phyloP scores from a whole-genome alignment of 2,329 filamentous ascomycete genomes.

The Chaetomiaceae sp. region DNA sequence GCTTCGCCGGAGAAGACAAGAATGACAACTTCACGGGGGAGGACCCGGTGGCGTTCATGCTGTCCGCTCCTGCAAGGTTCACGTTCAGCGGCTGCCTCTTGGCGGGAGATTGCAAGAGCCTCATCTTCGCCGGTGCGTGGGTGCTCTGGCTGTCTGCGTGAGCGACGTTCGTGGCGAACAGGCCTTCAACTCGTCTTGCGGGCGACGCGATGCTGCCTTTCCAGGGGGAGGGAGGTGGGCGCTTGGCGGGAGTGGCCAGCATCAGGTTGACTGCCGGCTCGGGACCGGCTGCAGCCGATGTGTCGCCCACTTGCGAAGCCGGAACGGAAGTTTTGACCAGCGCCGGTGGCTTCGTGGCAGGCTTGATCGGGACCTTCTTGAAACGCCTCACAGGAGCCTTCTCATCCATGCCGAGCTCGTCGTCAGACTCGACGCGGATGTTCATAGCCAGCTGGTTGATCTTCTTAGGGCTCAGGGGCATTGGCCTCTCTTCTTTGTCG shows the following conservation, averaged over 20 bases:
- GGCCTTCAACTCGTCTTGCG: conserved; percentile 46
- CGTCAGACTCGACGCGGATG: conserved; percentile 47
- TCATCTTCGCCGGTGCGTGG: conserved; percentile 34
- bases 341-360: conserved; percentile 31
- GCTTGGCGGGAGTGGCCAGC: conserved; percentile 51
- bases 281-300: conserved; percentile 29
- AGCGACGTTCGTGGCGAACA: conserved; percentile 25
- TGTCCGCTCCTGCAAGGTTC: conserved; percentile 32
- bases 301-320: conserved; percentile 12
- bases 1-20: conserved; percentile 37
- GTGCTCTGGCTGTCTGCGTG: conserved; percentile 25
- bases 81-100: conserved; percentile 44
- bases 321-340: conserved; percentile 6
- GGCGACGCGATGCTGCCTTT: conserved; percentile 53
- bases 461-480: conserved; percentile 60
- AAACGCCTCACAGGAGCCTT: conserved; percentile 46
- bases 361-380: conserved; percentile 51
- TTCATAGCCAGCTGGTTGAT: conserved; percentile 50
- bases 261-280: conserved; percentile 33
- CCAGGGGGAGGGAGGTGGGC: conserved; percentile 44
- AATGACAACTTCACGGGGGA: conserved; percentile 43
- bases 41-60: conserved; percentile 26
- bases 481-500: conserved; percentile 30
- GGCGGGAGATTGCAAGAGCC: conserved; percentile 44
- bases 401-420: conserved; percentile 51